Conservation (phyloP, 2,329 filamentous ascomycete species). For the Trichocomaceae sp. region DNA sequence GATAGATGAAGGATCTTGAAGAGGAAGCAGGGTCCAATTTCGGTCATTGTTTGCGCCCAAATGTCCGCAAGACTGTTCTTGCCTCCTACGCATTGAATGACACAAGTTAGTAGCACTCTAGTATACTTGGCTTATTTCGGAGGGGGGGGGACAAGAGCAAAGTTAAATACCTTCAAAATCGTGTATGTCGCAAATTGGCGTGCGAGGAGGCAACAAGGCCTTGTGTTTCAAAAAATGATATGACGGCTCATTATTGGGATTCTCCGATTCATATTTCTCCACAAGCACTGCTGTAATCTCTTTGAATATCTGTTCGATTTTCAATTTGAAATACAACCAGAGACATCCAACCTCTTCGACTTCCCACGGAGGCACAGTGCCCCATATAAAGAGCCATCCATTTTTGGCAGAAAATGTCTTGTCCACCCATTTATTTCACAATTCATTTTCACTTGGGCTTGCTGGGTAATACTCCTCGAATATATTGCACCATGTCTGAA, state of each 20-base stretch:
- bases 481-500: neutral
- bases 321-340: neutral
- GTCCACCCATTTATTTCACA: neutral
- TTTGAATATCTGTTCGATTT: neutral
- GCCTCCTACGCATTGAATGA: neutral
- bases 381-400: neutral
- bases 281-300: neutral
- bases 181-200: neutral
- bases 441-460: neutral
- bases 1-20: neutral
- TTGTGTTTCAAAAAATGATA: neutral
- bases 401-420: neutral
- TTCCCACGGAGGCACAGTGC: neutral
- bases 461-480: neutral
- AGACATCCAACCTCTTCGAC: neutral
- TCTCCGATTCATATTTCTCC: neutral
- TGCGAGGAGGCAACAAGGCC: neutral
- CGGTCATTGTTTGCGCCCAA: neutral
- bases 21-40: neutral
- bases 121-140: neutral
- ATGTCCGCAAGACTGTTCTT: neutral
- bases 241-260: neutral
- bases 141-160: neutral
- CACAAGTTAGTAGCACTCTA: neutral
- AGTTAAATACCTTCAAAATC: neutral